phyloP scores from a whole-genome alignment of 176 grass and related monocot species.

The Poa pratensis region DNA sequence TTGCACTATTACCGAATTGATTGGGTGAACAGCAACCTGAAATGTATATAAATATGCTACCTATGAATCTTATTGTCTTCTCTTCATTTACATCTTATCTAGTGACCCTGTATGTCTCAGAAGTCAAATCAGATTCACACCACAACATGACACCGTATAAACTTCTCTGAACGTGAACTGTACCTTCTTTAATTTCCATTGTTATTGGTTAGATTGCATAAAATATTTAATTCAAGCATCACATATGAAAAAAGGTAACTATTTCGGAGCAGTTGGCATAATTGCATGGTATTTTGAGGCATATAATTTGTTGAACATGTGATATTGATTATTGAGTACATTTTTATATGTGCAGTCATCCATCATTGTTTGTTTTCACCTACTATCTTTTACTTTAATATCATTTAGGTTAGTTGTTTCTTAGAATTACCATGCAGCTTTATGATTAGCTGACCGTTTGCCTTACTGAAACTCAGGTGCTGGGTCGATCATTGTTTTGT shows the following conservation, averaged over 20 bases:
- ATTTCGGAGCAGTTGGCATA: conserved; percentile 17
- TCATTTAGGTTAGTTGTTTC: conserved; percentile 20
- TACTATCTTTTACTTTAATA: conserved; percentile 26
- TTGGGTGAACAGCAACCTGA: conserved; percentile 31
- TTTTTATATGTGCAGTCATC: conserved; percentile 29
- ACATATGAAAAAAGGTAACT: background rate
- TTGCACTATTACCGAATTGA: conserved; percentile 34
- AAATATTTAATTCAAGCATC: conserved; percentile 26
- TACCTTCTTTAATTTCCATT: conserved; percentile 4
- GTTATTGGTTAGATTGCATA: conserved; percentile 18
- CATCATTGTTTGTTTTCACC: conserved; percentile 33
- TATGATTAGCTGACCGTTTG: conserved; percentile 46
- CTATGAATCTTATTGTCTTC: conserved; percentile 36
- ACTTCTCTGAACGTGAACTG: background rate
- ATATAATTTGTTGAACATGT: conserved; percentile 25
- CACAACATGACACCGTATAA: conserved; percentile 3
- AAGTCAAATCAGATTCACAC: conserved; percentile 27
- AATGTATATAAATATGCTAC: conserved; percentile 23
- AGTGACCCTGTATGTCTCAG: conserved; percentile 7
- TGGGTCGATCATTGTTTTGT: conserved; percentile 94
- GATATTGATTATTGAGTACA: conserved; percentile 23
- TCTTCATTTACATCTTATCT: conserved; percentile 35
- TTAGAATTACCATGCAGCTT: conserved; percentile 23
- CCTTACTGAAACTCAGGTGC: conserved; percentile 60
- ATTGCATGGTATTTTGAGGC: background rate